Evolutionary conservation across 352 stramenopile genomes (phyloP), one percentile per base, ranked within the genome.

Genomic region (Globisporangium parvum): DNA sequence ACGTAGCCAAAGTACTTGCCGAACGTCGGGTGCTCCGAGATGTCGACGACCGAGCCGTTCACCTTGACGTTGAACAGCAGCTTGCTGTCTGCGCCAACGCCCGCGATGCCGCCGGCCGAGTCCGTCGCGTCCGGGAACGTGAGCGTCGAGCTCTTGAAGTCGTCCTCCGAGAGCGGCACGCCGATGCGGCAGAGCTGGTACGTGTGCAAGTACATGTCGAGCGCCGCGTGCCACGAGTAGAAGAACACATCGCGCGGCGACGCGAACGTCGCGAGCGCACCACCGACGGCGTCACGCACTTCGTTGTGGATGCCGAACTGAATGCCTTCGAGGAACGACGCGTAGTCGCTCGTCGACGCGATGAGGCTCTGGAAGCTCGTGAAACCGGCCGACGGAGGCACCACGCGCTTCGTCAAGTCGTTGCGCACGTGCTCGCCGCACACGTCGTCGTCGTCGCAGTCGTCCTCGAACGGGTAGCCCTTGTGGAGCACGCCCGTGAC

Each of bases 191-290:
- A 91, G 62, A 85, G 48, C 50, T 86, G 75, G 64, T 85, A 88
- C 56, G 81, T 71, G 47, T 80, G 64, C 41, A 82, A 53, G 59
- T 82, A 80, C 73, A 89, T 87, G 62, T 91, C 80, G 31, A 91
- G 59, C 2, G 77, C 59, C 28, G 70, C 39, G 56, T 87, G 75
- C 78, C 73, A 87, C 61, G 78, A 87, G 61, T 81, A 91, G 66
- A 84, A 91, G 23, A 89, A 61, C 18, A 74, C 60, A 48, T 91
- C 81, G 9, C 59, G 47, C 0, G 81, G 75, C 18, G 78, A 76
- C 0, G 71, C 69, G 3, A 75, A 65, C 6, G 81, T 87, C 40
- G 67, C 51, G 52, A 91, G 70, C n/a, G 59, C 59, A 11, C 77
- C 79, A 24, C 78, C 77, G 8, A 91, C 50, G 1, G 70, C 66